Evolutionary conservation across 805 yeast species (phyloP), one percentile per base, ranked within the genome.

Genomic region (Barnettozyma sucrosica): DNA sequence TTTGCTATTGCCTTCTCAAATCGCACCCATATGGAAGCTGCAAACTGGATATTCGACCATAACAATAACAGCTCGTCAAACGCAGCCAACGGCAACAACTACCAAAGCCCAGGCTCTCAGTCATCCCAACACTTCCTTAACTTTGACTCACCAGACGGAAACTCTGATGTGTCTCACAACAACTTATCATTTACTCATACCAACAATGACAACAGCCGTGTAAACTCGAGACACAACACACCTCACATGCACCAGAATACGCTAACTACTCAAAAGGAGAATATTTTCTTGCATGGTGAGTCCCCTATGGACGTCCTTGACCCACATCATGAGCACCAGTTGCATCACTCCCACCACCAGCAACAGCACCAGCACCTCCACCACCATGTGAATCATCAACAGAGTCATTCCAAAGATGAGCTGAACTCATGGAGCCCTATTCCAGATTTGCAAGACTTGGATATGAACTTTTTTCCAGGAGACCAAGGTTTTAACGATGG

Each of bases 71-170:
- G 37, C 41, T 37, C 33, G 24, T 10, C 26, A 28, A 41, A 20
- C 36, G 28, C 24, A 6, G 6, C 44, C 30, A 40, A 18, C 41
- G 13, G 11, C 14, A 39, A 20, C 26, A 37, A 44, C 33, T 33
- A 33, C 28, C 37, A 49, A 18, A 45, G 44, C 21, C 49, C 49
- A 13, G 44, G 44, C 26, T 30, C 46, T 13, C 45, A 39, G 19
- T 43, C 47, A 10, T 39, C 46, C 7, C 48, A 43, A 19, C 41
- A 50, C 14, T 57, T 51, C 38, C 41, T 57, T 16, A 51, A 50
- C 42, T 57, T 57, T 34, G 61, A 52, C 42, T 57, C 61, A 13
- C 59, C 61, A 2, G 47, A 48, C 8, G 46, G 36, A 23, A 36
- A 49, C 37, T 48, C 53, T 7, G 55, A 53, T 24, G 34, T 38